phyloP scores from a whole-genome alignment of 2,329 filamentous ascomycete genomes.

The Seiridium unicorne region DNA sequence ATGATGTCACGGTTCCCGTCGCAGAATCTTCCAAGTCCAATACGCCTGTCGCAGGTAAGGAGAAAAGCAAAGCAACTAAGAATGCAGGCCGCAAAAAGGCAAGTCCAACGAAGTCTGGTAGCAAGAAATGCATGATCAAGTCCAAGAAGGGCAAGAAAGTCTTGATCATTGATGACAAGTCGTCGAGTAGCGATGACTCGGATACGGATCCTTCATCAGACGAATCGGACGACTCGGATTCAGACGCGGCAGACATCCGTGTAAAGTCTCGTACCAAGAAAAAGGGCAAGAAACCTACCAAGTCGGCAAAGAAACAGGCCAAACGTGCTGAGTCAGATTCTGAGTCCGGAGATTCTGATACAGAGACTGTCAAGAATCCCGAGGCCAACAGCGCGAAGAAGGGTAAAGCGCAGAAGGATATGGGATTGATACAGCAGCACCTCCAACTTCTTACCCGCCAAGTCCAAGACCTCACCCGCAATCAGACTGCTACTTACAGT shows the following conservation, averaged over 20 bases:
- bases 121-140: conserved; percentile 6
- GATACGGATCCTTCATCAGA: conserved; percentile 1
- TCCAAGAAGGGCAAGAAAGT: conserved; percentile 24
- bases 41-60: conserved; percentile 21
- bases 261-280: neutral
- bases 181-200: conserved; percentile 2
- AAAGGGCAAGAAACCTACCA: conserved; percentile 24
- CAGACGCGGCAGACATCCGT: neutral
- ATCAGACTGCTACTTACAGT: neutral
- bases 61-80: conserved; percentile 15
- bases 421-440: conserved; percentile 12
- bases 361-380: conserved; percentile 9
- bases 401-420: conserved; percentile 1
- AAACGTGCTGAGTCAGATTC: conserved; percentile 14
- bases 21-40: conserved; percentile 16
- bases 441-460: conserved; percentile 25
- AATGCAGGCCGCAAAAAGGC: conserved; percentile 5
- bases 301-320: conserved; percentile 24
- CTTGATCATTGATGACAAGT: neutral
- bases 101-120: neutral
- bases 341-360: conserved; percentile 17
- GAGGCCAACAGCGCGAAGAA: neutral
- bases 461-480: conserved; percentile 16
- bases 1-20: conserved; percentile 17
- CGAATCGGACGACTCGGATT: neutral